phyloP scores from a whole-genome alignment of 768 basidiomycete genomes.

The Pleurotus cornucopiae region DNA sequence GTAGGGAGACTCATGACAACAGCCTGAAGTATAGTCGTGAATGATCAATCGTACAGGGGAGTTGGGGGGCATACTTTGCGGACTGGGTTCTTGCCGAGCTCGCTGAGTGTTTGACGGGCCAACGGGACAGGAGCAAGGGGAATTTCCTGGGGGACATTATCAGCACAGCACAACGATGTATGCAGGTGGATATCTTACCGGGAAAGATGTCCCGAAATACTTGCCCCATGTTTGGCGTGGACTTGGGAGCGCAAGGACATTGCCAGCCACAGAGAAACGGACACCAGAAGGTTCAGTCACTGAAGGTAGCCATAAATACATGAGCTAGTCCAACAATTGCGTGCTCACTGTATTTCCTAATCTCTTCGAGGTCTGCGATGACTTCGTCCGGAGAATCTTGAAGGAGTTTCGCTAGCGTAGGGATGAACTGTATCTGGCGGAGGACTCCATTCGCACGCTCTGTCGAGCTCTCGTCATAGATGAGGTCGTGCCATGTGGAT shows the following conservation, averaged over 20 bases:
- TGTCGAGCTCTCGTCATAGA: slow-evolving; percentile 69
- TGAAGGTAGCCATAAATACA: slow-evolving; percentile 23
- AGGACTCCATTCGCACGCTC: slow-evolving; percentile 66
- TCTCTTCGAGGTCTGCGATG: slow-evolving; percentile 68
- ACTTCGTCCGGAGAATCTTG: slow-evolving; percentile 71
- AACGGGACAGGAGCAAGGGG: slow-evolving; percentile 64
- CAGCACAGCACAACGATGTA: not conserved
- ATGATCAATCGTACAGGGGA: not conserved
- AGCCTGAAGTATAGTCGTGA: slow-evolving; percentile 39
- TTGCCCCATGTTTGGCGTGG: slow-evolving; percentile 75
- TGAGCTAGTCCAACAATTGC: not conserved
- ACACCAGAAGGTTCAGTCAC: slow-evolving; percentile 81
- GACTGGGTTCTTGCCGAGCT: slow-evolving; percentile 67
- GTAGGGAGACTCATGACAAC: slow-evolving; percentile 86
- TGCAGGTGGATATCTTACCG: slow-evolving; percentile 36
- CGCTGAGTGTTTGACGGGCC: slow-evolving; percentile 64
- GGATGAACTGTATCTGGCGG: slow-evolving; percentile 75
- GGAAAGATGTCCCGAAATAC: slow-evolving; percentile 58
- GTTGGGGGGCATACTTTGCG: slow-evolving; percentile 49
- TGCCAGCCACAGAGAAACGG: slow-evolving; percentile 88
- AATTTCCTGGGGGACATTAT: slow-evolving; percentile 32
- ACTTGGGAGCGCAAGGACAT: slow-evolving; percentile 62
- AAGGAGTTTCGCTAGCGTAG: slow-evolving; percentile 65
- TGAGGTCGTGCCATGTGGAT: slow-evolving; percentile 62
- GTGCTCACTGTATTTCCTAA: slow-evolving; percentile 62